Evolutionary conservation across 2,329 filamentous ascomycete genomes (phyloP), one percentile per base, ranked within the genome.

Genomic region (Beauveria varroae): DNA sequence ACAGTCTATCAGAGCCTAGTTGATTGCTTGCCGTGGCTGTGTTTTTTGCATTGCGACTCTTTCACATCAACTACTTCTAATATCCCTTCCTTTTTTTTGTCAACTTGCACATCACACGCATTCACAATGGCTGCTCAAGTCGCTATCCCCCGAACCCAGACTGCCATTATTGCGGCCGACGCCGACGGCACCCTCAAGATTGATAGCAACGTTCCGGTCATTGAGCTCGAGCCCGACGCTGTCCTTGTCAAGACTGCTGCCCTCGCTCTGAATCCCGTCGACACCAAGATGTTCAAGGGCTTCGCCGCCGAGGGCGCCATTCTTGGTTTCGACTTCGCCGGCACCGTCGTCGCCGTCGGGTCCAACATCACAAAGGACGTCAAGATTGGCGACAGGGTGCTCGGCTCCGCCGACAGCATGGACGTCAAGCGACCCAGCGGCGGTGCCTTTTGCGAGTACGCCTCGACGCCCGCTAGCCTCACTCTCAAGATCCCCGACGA

Each of bases 231-330:
- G 63, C 49, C 55, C 57, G 43, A 64, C 30, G 41, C 63, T 26
- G 61, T 70, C 40, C 61, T 70, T 20, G 64, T 72, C 43, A 63
- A 64, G 53, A 67, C 66, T 5, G 63, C 60, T 20, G 69, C 70
- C 1, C 70, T 76, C 1, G 73, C 72, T 18, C 51, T 77, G 37
- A 76, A 75, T 63, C 74, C 73, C 1, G 62, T 62, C 53, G 75
- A 77, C 62, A 65, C 65, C 44, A 77, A 77, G 60, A 69, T 72
- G 64, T 53, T 67, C 46, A 67, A 69, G 16, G 63, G 64, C 51
- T 66, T 65, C 49, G 59, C 66, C 1, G 66, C 66, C 2, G 62
- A 65, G 1, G 73, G 73, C 2, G 68, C 71, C 24, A 66, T 71
- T 5, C 52, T 65, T 7, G 75, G 75, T 1, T 67, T 62, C 52